A percentile compares a stretch with the other conserved stretches of the same genome.
These are phyloP conservation scores for Tubosaeta brunneosetosa DNA, from an alignment of 768 basidiomycete genomes.

Conservation along the genomic window DNA sequence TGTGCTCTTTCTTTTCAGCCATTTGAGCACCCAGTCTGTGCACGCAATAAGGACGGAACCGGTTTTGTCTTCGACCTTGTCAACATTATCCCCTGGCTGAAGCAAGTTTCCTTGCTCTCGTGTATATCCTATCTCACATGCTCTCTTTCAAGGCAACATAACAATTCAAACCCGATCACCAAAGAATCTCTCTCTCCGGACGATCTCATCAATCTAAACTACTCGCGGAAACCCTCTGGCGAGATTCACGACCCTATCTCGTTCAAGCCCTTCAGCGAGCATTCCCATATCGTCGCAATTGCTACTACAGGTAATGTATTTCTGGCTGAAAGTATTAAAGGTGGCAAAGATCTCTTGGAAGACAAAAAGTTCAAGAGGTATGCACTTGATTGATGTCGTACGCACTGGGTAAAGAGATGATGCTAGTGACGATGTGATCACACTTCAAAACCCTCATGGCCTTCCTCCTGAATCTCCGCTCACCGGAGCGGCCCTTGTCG, in stretches of 20 bases:
- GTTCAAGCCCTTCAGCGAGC: conserved; percentile 95
- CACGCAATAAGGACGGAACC: conserved; percentile 75
- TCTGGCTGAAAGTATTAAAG: conserved; percentile 84
- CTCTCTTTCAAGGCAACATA: conserved; percentile 56
- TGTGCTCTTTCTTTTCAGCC: conserved; percentile 90
- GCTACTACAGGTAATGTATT: conserved; percentile 91
- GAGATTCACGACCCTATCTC: conserved; percentile 95
- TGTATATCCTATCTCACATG: conserved; percentile 7
- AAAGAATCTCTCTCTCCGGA: conserved; percentile 65
- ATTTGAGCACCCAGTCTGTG: conserved; percentile 84
- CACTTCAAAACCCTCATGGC: conserved; percentile 88
- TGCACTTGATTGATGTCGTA: neutral
- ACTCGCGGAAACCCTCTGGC: conserved; percentile 78
- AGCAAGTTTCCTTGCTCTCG: conserved; percentile 45
- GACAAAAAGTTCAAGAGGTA: conserved; percentile 86
- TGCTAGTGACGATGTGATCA: conserved; percentile 80
- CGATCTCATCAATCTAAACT: conserved; percentile 75
- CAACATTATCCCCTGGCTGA: conserved; percentile 93
- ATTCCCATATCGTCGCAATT: conserved; percentile 91
- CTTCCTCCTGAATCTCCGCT: conserved; percentile 54
- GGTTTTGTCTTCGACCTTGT: conserved; percentile 83
- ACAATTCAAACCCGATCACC: conserved; percentile 76
- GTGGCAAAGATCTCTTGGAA: conserved; percentile 78
- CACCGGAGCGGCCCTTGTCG: conserved; percentile 22
- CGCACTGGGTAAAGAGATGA: neutral